Base-by-base conservation (phyloP, 345 rosid genomes). In the Gossypium longicalyx region DNA sequence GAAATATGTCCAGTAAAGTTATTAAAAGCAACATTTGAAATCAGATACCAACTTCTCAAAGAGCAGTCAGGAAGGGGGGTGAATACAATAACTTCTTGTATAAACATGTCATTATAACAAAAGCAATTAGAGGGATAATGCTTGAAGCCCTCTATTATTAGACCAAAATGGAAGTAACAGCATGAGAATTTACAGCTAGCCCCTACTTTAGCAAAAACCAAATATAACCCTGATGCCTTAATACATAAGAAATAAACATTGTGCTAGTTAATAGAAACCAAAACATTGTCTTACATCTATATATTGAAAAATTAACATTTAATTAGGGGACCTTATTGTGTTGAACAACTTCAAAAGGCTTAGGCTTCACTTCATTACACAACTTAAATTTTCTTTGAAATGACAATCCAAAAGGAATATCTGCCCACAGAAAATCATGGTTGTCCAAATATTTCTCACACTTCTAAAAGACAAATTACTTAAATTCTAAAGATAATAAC, bases 1-100 rank as follows among this genome's bases (percentile, higher is more conserved):
- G 9, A 58, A 11, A 22, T 23, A 58, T 23, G 38, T 44, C 13
- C 16, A 44, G 70, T 44, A 20, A 56, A 20, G 45, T 16, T 44
- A 64, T 64, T 64, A 43, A 9, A 64, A n/a, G 68, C 15, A 41
- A 64, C 68, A 64, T 64, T n/a, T 38, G 49, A 41, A 64, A 64
- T n/a, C 13, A 38, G 68, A 19, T n/a, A 41, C 49, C 69, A 10
- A 41, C 49, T 16, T 58, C 62, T 22, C 13, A n/a, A 41, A 64
- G 3, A 45, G 48, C 25, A 64, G 51, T n/a, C 16, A 4, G 48
- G 49, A 41, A 3, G 69, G 25, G 68, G 51, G 2, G 49, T 9
- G 12, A 9, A 43, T n/a, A 10, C 16, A 43, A 64, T 2, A 43
- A 43, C 10, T 41, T n/a, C 68, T 41, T 64, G 13, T n/a, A 64